Conservation (phyloP, 768 basidiomycete species). For the Tubosaeta sp. region DNA sequence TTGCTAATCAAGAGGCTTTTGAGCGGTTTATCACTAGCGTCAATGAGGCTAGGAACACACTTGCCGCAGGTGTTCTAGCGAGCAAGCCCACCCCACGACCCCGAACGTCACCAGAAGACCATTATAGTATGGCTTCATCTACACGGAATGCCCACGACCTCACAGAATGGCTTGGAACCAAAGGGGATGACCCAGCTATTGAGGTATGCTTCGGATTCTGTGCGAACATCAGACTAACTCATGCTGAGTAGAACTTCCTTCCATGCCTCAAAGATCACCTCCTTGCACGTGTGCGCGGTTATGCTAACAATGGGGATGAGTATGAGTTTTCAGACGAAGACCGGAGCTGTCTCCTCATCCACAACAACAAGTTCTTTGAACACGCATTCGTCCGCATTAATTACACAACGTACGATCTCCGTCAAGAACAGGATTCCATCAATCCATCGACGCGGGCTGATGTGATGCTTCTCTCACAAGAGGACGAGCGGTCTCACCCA, state of each 20-base stretch:
- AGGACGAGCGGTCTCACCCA: too few relatives aligned
- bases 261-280: not conserved
- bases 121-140: not conserved
- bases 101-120: not conserved
- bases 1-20: not conserved
- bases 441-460: too few relatives aligned
- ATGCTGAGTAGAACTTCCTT: not conserved
- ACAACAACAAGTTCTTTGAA: slow-evolving; percentile 17
- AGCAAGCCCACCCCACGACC: not conserved
- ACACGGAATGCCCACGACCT: not conserved
- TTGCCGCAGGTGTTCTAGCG: not conserved
- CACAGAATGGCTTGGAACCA: not conserved
- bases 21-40: not conserved
- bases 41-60: not conserved
- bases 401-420: too few relatives aligned
- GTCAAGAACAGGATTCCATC: too few relatives aligned
- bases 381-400: not conserved
- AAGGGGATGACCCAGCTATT: not conserved
- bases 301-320: slow-evolving; percentile 22
- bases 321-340: slow-evolving; percentile 20
- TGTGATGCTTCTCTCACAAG: too few relatives aligned
- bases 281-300: not conserved
- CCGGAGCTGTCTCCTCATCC: slow-evolving; percentile 13
- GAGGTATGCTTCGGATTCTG: not conserved
- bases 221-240: too few relatives aligned